A percentile compares a stretch with the other conserved stretches of the same genome.
Evolutionary conservation across 2,329 filamentous ascomycete species (phyloP).

Genomic region (Nigrospora osmanthi): DNA sequence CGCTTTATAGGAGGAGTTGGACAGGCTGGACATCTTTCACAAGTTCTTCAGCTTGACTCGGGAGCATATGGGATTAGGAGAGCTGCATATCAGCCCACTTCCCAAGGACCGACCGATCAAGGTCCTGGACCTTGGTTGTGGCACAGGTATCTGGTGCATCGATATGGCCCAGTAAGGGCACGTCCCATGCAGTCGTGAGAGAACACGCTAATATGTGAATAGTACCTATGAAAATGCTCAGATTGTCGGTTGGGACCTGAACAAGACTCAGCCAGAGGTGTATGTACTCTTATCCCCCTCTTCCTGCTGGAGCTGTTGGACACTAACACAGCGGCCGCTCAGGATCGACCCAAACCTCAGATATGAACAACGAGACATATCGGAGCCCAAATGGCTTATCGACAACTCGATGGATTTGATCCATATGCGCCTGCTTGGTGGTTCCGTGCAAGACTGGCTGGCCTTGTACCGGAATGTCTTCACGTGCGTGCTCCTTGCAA

Average conservation of each 20-base stretch:
- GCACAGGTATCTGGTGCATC: slow-evolving; percentile 87
- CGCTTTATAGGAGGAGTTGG: slow-evolving; percentile 52
- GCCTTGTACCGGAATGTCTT: slow-evolving; percentile 65
- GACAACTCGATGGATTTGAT: slow-evolving; percentile 70
- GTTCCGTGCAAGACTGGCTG: slow-evolving; percentile 71
- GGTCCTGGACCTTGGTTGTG: slow-evolving; percentile 67
- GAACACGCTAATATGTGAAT: background rate
- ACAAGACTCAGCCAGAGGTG: slow-evolving; percentile 26
- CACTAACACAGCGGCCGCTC: slow-evolving; percentile 1
- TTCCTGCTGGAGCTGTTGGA: slow-evolving; percentile 3
- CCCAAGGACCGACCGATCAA: slow-evolving; percentile 21
- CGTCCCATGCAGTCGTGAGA: background rate
- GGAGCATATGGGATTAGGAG: slow-evolving; percentile 23
- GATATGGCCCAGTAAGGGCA: slow-evolving; percentile 67
- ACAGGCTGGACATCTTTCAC: slow-evolving; percentile 76
- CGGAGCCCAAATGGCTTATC: slow-evolving; percentile 57
- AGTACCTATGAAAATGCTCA: slow-evolving; percentile 5
- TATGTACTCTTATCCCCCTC: slow-evolving; percentile 9
- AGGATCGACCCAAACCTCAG: slow-evolving; percentile 65
- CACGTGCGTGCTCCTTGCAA: slow-evolving; percentile 35
- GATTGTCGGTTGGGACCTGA: slow-evolving; percentile 29
- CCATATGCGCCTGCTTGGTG: slow-evolving; percentile 71
- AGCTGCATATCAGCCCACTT: slow-evolving; percentile 25
- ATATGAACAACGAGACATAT: slow-evolving; percentile 69
- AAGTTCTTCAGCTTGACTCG: slow-evolving; percentile 64